A percentile compares a stretch with the other conserved stretches of the same genome.
Conservation (phyloP, 805 yeast species). For the Candida germanica region DNA sequence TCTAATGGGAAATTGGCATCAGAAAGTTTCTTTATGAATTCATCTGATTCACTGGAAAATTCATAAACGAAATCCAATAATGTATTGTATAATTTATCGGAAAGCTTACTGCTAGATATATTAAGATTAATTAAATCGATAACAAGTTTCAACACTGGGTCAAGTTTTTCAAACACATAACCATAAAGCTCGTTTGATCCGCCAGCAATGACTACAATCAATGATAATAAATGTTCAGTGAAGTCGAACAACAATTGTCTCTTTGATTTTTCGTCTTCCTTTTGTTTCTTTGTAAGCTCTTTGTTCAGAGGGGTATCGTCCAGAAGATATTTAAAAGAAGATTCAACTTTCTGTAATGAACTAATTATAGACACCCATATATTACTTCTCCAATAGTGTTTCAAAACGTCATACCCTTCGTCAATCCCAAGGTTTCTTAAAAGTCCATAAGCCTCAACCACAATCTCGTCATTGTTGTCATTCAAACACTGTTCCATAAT, state of each 20-base stretch:
- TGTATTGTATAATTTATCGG: slow-evolving; percentile 47
- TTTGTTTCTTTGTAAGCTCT: slow-evolving; percentile 18
- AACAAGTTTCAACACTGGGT: slow-evolving; percentile 37
- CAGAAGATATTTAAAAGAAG: slow-evolving; percentile 43
- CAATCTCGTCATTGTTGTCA: slow-evolving; percentile 69
- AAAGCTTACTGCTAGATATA: slow-evolving; percentile 24
- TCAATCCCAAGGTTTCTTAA: slow-evolving; percentile 77
- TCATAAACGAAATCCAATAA: slow-evolving; percentile 58
- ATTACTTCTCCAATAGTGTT: slow-evolving; percentile 72
- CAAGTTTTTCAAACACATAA: slow-evolving; percentile 45
- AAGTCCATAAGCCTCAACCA: slow-evolving; percentile 77
- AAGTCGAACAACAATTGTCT: slow-evolving; percentile 56
- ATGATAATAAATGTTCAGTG: slow-evolving; percentile 69
- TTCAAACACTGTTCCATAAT: slow-evolving; percentile 62
- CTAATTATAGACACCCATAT: slow-evolving; percentile 62
- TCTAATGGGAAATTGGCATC: slow-evolving; percentile 16
- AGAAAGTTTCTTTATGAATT: slow-evolving; percentile 41
- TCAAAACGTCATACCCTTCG: slow-evolving; percentile 82
- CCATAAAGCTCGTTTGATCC: slow-evolving; percentile 51
- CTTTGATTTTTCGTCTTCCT: slow-evolving; percentile 38
- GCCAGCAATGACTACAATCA: slow-evolving; percentile 63
- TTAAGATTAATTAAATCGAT: slow-evolving; percentile 34
- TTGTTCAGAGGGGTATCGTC: slow-evolving; percentile 15
- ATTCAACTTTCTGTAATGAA: slow-evolving; percentile 49
- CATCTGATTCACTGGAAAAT: slow-evolving; percentile 56